These are phyloP conservation scores for Pogostemon cablin DNA, from an alignment of 257 asterid species.

Conservation along the genomic window DNA sequence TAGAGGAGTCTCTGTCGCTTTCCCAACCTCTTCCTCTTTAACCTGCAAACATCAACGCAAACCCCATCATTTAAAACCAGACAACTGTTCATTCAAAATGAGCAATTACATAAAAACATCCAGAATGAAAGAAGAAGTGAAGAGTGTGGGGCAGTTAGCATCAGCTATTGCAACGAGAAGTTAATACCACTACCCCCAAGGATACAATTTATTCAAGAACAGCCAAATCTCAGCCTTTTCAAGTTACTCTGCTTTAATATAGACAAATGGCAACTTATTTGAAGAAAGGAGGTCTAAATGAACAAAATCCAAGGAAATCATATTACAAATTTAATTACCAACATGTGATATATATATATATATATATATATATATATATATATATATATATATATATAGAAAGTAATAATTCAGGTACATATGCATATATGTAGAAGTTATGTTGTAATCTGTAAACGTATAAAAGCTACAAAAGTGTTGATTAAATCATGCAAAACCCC, in stretches of 20 bases:
- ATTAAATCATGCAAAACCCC: conserved; percentile 18
- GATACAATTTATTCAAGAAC: conserved; percentile 30
- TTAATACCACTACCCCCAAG: neutral
- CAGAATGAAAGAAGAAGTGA: conserved; percentile 25
- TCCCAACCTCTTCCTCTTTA: conserved; percentile 62
- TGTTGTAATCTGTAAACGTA: neutral
- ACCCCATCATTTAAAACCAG: conserved; percentile 32
- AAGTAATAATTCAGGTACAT: conserved; percentile 22
- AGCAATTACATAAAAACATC: conserved; percentile 23
- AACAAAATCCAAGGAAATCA: conserved; percentile 27
- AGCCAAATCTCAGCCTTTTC: conserved; percentile 40
- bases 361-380: neutral
- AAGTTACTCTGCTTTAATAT: conserved; percentile 28
- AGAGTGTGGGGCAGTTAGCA: conserved; percentile 26
- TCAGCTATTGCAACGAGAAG: conserved; percentile 33
- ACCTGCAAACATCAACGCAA: conserved; percentile 54
- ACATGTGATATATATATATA: conserved; percentile 16
- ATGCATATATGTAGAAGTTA: neutral
- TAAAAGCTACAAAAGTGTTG: conserved; percentile 20
- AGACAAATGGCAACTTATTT: conserved; percentile 25
- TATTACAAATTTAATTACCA: conserved; percentile 20
- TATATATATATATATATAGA: neutral
- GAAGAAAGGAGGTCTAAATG: conserved; percentile 31
- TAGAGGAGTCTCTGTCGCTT: conserved; percentile 59
- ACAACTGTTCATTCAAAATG: conserved; percentile 25